Conservation (phyloP, 805 yeast species). For the Barnettozyma populi region DNA sequence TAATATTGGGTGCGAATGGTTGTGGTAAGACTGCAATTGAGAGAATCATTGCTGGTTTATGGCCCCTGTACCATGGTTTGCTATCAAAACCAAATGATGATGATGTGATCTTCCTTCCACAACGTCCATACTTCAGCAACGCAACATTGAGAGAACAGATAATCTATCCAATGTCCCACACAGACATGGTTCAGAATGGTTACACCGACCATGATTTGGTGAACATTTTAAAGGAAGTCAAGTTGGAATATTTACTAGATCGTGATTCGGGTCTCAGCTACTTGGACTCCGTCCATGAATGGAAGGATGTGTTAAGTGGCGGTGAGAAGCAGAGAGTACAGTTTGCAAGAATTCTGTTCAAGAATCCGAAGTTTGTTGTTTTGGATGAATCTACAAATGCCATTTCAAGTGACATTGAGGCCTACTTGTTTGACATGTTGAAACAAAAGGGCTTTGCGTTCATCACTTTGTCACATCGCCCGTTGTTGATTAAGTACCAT, state of each 20-base stretch:
- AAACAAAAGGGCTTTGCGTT: constrained; percentile 66
- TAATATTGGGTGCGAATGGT: constrained; percentile 84
- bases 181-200: constrained; percentile 71
- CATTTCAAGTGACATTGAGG: constrained; percentile 85
- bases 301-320: constrained; percentile 94
- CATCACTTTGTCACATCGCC: constrained; percentile 79
- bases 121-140: constrained; percentile 73
- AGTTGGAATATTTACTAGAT: constrained; percentile 70
- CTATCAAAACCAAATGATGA: constrained; percentile 69
- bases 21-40: constrained; percentile 86
- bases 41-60: constrained; percentile 76
- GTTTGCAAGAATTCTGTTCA: constrained; percentile 80
- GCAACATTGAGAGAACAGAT: constrained; percentile 90
- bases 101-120: constrained; percentile 77
- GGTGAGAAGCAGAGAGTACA: constrained; percentile 91
- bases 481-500: constrained; percentile 79
- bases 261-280: constrained; percentile 50
- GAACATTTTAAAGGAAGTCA: constrained; percentile 66
- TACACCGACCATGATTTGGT: constrained; percentile 63
- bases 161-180: constrained; percentile 77
- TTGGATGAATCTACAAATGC: constrained; percentile 95
- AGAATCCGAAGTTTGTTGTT: constrained; percentile 73
- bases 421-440: constrained; percentile 71
- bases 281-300: constrained; percentile 47
- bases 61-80: constrained; percentile 87